A percentile compares a stretch with the other conserved stretches of the same genome.
These are phyloP conservation scores for Trichoderma aggressivum DNA, from an alignment of 2,329 filamentous ascomycete species.

Conservation along the genomic window DNA sequence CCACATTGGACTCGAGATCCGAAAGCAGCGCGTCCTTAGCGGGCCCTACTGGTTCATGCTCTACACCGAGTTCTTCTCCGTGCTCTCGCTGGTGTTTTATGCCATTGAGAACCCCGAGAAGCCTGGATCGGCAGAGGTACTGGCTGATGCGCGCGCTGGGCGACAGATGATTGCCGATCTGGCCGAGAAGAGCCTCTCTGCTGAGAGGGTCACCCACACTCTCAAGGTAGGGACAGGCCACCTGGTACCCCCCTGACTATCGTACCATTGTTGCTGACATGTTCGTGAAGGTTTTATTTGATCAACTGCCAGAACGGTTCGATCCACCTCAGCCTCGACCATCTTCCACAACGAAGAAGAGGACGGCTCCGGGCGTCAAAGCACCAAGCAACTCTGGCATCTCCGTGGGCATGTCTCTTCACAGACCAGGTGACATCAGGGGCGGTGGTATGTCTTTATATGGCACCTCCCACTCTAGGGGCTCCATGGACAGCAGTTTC, in stretches of 20 bases:
- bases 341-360: slow-evolving; percentile 50
- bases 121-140: slow-evolving; percentile 69
- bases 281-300: slow-evolving; percentile 67
- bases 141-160: slow-evolving; percentile 81
- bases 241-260: background rate
- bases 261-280: slow-evolving; percentile 1
- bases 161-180: slow-evolving; percentile 77
- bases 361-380: slow-evolving; percentile 46
- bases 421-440: slow-evolving; percentile 35
- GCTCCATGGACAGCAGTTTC: slow-evolving; percentile 36
- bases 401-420: slow-evolving; percentile 32
- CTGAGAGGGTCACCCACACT: slow-evolving; percentile 77
- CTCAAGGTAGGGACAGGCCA: slow-evolving; percentile 62
- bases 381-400: slow-evolving; percentile 31
- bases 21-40: slow-evolving; percentile 68
- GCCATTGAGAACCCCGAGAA: slow-evolving; percentile 77
- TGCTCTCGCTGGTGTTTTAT: slow-evolving; percentile 75
- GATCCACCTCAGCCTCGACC: slow-evolving; percentile 45
- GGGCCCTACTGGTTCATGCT: slow-evolving; percentile 86
- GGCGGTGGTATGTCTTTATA: slow-evolving; percentile 27
- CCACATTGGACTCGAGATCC: slow-evolving; percentile 75
- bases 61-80: slow-evolving; percentile 79
- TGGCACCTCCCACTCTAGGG: slow-evolving; percentile 25
- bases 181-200: slow-evolving; percentile 80
- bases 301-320: slow-evolving; percentile 72